Evolutionary conservation across 371 early-diverging fungal genomes (phyloP), one percentile per base, ranked within the genome.

Genomic region (Sporodiniella umbellata): DNA sequence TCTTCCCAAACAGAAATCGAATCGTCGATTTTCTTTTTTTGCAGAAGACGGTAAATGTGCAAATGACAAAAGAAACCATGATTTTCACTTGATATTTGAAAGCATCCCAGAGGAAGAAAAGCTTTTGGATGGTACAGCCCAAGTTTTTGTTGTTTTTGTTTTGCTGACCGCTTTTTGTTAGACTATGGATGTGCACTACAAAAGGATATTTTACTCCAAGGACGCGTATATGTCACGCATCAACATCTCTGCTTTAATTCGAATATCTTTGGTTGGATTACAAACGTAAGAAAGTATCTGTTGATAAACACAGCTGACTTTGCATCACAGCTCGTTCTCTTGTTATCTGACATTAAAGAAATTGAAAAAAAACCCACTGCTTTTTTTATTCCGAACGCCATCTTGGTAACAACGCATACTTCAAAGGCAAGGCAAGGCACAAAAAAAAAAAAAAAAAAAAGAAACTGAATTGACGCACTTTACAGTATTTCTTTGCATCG

Each of bases 191-290:
- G 94, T 60, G 95, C 95, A 11, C 76, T 95, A 26, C 95, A 96
- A 61, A 90, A 89, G 43, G 97, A 96, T 43, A 94, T 97, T 26
- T 73, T 90, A 8, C 81, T 95, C 4, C 98, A 96, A 59, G 98
- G 98, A 2, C 83, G 93, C 15, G 63, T 95, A 43, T 96, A 91
- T 64, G 62, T 96, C 48, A 90, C 94, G 11, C 88, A 90, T 47
- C 82, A 86, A 66, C 79, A 89, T 40, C 66, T 96, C 4, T 93
- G 94, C 66, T 97, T 97, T 59, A 86, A 96, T 63, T 89, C 96
- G 46, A 95, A 93, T 64, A 95, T 96, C 50, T 89, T 96, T 70
- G 96, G 98, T 23, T 96, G 95, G 88, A 84, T 96, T n/a, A 95
- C 90, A 11, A 88, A 86, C 45, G 86, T 88, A 78, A 71, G 68